These are phyloP conservation scores for Nymphaea colorata DNA, from an alignment of 164 flowering plant species.

Conservation along the genomic window DNA sequence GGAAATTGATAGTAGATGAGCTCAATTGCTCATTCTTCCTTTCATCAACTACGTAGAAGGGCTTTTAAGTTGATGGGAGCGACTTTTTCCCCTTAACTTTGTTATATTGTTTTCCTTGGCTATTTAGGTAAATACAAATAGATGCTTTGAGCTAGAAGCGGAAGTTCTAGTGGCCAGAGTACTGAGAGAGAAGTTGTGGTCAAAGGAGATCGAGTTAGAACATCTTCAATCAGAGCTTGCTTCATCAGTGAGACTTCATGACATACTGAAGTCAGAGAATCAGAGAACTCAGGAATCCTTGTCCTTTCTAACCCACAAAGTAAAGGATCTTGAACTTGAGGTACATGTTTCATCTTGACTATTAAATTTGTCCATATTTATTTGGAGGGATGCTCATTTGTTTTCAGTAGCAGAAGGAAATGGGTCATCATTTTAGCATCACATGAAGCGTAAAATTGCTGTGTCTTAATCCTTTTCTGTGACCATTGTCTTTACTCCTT, in stretches of 20 bases:
- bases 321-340: slow-evolving; percentile 89
- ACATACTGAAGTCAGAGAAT: slow-evolving; percentile 59
- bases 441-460: no score
- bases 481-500: no score
- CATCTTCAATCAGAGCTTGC: slow-evolving; percentile 85
- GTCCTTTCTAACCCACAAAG: slow-evolving; percentile 51
- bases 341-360: slow-evolving; percentile 16
- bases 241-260: slow-evolving; percentile 64
- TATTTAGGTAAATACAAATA: not conserved
- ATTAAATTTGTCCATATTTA: no score
- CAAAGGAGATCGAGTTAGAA: slow-evolving; percentile 71
- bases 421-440: no score
- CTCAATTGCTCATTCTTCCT: not conserved
- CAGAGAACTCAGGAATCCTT: slow-evolving; percentile 58
- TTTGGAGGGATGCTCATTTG: no score
- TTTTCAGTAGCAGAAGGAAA: no score
- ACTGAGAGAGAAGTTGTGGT: slow-evolving; percentile 63
- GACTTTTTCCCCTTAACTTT: not conserved
- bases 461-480: no score
- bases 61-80: not conserved
- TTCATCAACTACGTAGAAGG: not conserved
- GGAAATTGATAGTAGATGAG: no score
- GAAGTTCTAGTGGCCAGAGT: slow-evolving; percentile 68
- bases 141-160: slow-evolving; percentile 43
- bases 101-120: not conserved